phyloP scores from a whole-genome alignment of 2,329 filamentous ascomycete genomes.

The Nemania sp. region DNA sequence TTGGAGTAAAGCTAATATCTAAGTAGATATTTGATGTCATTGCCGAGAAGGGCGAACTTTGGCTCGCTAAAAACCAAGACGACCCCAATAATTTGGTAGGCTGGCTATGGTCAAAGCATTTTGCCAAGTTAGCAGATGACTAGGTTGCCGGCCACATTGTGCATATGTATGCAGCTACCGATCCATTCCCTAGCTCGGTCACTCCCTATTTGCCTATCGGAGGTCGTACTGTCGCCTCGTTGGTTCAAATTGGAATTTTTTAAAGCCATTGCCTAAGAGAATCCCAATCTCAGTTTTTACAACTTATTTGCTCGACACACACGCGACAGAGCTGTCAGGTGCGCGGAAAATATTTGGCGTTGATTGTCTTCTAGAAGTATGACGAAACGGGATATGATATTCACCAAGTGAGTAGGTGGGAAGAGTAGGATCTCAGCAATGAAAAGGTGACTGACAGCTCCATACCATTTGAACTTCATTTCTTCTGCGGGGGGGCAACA shows the following conservation, averaged over 20 bases:
- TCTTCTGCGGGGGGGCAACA: conserved; percentile 27
- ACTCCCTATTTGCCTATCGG: conserved; percentile 5
- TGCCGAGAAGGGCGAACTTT: conserved; percentile 95
- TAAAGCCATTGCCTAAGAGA: conserved; percentile 13
- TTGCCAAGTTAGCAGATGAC: conserved; percentile 74
- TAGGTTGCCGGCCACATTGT: conserved; percentile 39
- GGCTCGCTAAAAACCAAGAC: conserved; percentile 97
- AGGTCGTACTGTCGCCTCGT: conserved; percentile 7
- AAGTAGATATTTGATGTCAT: conserved; percentile 86
- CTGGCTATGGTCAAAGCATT: conserved; percentile 99
- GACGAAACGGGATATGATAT: conserved; percentile 52
- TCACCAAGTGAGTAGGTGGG: conserved; percentile 40
- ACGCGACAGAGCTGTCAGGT: conserved; percentile 42
- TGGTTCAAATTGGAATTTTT: conserved; percentile 21
- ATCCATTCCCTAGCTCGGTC: neutral
- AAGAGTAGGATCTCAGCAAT: conserved; percentile 48
- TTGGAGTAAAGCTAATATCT: conserved; percentile 5
- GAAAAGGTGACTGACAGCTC: conserved; percentile 34
- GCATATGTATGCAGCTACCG: conserved; percentile 10
- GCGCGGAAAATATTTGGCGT: conserved; percentile 46
- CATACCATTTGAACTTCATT: conserved; percentile 36
- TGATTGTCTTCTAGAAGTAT: conserved; percentile 47
- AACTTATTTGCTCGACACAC: conserved; percentile 11
- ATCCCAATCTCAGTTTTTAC: conserved; percentile 35
- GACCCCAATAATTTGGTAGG: conserved; percentile 82